Evolutionary conservation across 331 rosid species (phyloP), one percentile per base, ranked within the genome.

Genomic region (Pyrus hybrid): DNA sequence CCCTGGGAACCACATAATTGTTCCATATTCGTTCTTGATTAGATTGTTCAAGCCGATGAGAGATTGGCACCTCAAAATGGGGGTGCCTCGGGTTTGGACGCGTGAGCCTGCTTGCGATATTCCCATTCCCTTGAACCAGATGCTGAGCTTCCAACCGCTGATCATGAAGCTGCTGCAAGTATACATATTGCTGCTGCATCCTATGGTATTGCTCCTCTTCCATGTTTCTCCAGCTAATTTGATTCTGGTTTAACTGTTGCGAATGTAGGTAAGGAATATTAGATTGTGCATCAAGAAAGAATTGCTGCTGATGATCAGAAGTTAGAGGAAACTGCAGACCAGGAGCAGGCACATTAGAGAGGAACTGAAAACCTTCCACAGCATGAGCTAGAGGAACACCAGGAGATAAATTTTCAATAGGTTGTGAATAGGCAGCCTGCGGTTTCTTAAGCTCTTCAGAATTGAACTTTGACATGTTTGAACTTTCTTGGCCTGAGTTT

Each of bases 291-390:
- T 83, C 83, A 32, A 76, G 66, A 37, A 67, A 41, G 23, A 85
- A 33, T 37, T 79, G 85, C 37, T 78, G 88, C 60, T 73, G 84
- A 75, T 73, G 84, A 75, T 85, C 87, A 43, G 84, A 58, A 63
- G 80, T 37, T 61, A 68, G 17, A 73, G 91, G 87, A 77, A 78
- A 75, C 70, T 82, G 87, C 72, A 83, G 18, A 62, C 82, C 82
- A 51, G 60, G 81, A 66, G 65, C 72, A 14, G 85, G 77, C 82
- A 54, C 76, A 82, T 77, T 82, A 8, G 83, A 32, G 23, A 83
- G 79, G 70, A 71, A 72, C 75, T 74, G 79, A 47, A 63, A 76
- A 60, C 82, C 80, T 63, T 70, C 73, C 56, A 71, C 67, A 18
- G 75, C 72, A 11, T 77, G 83, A 30, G 78, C 68, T 20, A 76